A percentile compares a stretch with the other conserved stretches of the same genome.
Conservation (phyloP, 352 stramenopile species). For the Phytopythium delawarense region DNA sequence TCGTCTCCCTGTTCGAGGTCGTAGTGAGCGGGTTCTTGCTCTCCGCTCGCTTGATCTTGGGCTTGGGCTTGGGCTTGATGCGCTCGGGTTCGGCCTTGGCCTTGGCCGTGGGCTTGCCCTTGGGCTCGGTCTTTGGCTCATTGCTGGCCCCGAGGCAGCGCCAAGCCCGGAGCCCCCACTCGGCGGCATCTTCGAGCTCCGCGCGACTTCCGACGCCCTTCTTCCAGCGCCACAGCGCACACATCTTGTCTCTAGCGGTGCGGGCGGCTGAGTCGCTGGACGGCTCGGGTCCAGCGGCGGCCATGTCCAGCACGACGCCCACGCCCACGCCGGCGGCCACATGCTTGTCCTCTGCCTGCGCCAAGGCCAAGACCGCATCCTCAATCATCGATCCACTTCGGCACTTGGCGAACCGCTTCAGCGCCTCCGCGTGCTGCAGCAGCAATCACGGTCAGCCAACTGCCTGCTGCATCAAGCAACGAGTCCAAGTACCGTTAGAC, state of each 20-base stretch:
- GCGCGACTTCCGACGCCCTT: not conserved
- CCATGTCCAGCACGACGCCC: not conserved
- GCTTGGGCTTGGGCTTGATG: not conserved
- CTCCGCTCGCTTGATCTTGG: not conserved
- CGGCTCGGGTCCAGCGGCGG: not conserved
- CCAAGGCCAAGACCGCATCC: not conserved
- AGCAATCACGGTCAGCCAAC: not conserved
- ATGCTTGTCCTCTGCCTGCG: not conserved
- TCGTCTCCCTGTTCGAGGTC: not conserved
- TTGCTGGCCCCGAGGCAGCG: not conserved
- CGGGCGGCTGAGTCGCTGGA: not conserved
- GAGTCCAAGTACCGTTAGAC: not conserved
- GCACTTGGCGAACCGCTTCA: not conserved
- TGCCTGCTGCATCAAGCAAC: not conserved
- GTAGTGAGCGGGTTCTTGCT: not conserved
- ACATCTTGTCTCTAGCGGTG: not conserved
- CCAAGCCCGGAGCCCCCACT: not conserved
- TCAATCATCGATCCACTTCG: not conserved
- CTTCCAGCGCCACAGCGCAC: not conserved
- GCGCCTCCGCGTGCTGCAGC: not conserved
- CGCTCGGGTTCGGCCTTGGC: not conserved
- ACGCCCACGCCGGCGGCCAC: not conserved
- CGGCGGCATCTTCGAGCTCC: not conserved
- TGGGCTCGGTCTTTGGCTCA: not conserved
- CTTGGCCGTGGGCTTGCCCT: not conserved